Percentiles rank a stretch among this genome's conserved stretches.
phyloP scores from a whole-genome alignment of 2,329 filamentous ascomycete genomes.

The Chaetomium sp. region DNA sequence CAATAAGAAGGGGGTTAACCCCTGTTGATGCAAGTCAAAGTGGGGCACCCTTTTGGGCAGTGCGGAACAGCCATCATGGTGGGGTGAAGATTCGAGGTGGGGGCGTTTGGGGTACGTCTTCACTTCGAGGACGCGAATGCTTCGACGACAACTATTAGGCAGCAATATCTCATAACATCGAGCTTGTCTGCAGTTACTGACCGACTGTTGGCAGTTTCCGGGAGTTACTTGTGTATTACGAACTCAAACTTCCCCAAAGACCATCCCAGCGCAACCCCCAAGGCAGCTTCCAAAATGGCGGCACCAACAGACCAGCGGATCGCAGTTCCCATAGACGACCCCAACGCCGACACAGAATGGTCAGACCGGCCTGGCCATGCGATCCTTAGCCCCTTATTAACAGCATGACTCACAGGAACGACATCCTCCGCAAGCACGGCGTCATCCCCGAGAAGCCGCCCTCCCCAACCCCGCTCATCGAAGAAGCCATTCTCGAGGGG shows the following conservation, averaged over 20 bases:
- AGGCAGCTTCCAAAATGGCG: constrained; percentile 50
- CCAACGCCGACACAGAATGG: constrained; percentile 99
- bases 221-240: not conserved
- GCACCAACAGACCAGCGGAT: constrained; percentile 65
- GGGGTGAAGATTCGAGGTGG: constrained; percentile 22
- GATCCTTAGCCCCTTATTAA: not conserved
- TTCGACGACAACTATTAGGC: constrained; percentile 21
- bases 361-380: constrained; percentile 42
- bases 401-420: constrained; percentile 68
- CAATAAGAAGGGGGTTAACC: constrained; percentile 27
- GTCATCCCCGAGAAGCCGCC: constrained; percentile 97
- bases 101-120: constrained; percentile 20
- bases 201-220: too few species aligned
- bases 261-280: not conserved
- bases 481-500: constrained; percentile 88
- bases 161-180: constrained; percentile 13
- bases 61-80: constrained; percentile 20
- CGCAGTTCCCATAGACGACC: constrained; percentile 86
- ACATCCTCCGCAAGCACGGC: constrained; percentile 94
- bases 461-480: constrained; percentile 91
- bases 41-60: constrained; percentile 19
- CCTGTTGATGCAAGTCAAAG: constrained; percentile 16
- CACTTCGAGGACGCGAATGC: constrained; percentile 10
- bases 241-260: not conserved
- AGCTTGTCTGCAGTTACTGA: not conserved